These are phyloP conservation scores for Sophora flavescens DNA, from an alignment of 306 rosid genomes.

Conservation along the genomic window DNA sequence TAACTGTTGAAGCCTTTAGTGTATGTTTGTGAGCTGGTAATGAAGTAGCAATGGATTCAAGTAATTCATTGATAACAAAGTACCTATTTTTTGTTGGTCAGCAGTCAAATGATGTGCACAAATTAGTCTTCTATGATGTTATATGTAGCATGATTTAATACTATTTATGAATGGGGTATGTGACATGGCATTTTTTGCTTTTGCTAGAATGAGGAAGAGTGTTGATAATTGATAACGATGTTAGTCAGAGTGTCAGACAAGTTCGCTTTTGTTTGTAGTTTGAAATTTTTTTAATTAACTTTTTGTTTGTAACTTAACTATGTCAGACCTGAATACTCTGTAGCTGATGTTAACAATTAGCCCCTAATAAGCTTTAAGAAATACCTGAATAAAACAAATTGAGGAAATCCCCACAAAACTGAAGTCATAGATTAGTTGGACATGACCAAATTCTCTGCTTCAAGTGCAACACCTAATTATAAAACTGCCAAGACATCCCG, in stretches of 20 bases:
- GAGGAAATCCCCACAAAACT: background rate
- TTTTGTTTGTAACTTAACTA: background rate
- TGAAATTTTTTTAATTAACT: background rate
- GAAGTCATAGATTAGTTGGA: background rate
- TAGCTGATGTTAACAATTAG: background rate
- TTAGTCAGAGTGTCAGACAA: background rate
- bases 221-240: background rate
- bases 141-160: background rate
- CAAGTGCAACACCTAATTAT: background rate
- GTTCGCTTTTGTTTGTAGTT: background rate
- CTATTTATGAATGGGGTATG: background rate
- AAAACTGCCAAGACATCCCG: background rate
- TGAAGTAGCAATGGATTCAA: background rate
- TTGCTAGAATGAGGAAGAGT: conserved; percentile 16
- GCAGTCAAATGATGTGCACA: background rate
- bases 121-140: background rate
- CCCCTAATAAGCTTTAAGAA: background rate
- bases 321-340: background rate
- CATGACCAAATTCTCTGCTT: background rate
- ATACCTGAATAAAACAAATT: background rate
- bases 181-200: conserved; percentile 12
- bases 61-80: background rate
- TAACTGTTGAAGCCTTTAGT: background rate
- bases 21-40: background rate
- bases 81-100: background rate